These are phyloP conservation scores for Caloboletus firmus DNA, from an alignment of 1,284 basidiomycete genomes.

Conservation along the genomic window DNA sequence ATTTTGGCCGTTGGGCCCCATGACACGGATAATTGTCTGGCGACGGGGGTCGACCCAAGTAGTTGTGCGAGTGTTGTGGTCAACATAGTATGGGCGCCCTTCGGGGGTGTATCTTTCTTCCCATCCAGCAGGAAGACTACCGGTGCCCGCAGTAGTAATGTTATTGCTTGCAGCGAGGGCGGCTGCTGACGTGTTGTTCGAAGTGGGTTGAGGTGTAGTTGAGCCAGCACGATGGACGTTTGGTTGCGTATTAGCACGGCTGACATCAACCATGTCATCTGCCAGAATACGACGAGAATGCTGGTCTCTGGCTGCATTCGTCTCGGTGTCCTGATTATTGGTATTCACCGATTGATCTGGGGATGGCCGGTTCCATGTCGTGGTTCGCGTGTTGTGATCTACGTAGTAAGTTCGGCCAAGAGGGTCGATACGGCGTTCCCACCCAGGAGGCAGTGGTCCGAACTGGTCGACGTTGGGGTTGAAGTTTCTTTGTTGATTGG, in stretches of 20 bases:
- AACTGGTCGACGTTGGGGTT: conserved; percentile 85
- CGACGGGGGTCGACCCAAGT: conserved; percentile 95
- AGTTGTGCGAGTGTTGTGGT: conserved; percentile 92
- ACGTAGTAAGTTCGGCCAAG: conserved; percentile 91
- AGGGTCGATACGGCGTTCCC: conserved; percentile 93
- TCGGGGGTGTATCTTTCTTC: conserved; percentile 95
- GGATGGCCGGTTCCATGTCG: conserved; percentile 85
- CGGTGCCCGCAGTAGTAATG: conserved; percentile 74
- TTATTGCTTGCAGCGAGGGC: conserved; percentile 53
- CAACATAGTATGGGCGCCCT: conserved; percentile 92
- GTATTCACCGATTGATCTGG: conserved; percentile 54
- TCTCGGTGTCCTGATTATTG: conserved; percentile 55
- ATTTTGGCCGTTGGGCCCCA: conserved; percentile 85
- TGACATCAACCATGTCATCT: conserved; percentile 74
- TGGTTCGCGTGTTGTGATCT: conserved; percentile 90
- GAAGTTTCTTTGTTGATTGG: conserved; percentile 67
- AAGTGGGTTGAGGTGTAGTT: conserved; percentile 33
- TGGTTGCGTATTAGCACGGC: conserved; percentile 38
- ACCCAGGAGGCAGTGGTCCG: conserved; percentile 80
- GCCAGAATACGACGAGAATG: conserved; percentile 77
- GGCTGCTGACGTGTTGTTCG: conserved; percentile 34
- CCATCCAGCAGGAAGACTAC: conserved; percentile 89
- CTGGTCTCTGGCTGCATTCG: conserved; percentile 73
- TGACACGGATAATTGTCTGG: conserved; percentile 86
- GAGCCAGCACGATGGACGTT: conserved; percentile 36